Base-by-base conservation (phyloP, 1,284 basidiomycete genomes). In the Volvariella volvacea region DNA sequence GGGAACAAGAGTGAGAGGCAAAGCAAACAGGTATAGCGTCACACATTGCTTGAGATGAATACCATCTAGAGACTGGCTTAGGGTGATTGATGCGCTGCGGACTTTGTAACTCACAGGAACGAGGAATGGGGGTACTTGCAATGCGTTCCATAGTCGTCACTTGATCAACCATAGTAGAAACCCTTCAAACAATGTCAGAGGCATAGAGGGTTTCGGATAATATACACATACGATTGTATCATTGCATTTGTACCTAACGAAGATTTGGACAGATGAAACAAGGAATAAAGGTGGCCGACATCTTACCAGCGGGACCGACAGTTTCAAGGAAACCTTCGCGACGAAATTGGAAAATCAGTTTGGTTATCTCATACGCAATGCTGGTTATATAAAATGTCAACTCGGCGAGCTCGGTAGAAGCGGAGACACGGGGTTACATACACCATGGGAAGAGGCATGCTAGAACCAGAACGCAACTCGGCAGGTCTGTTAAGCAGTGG, bases 41-140 rank as follows among this genome's bases (percentile, higher is more conserved):
- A 92, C 86, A 50, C 86, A 89, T 78, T 95, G 92, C 63, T 95
- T 95, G 55, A 95, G 71, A 63, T 95, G 92, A 50, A 94, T 88
- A 33, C 86, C 77, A 53, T 88, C 82, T 85, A 51, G 28, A 30
- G 31, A 46, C 31, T 12, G 44, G 19, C n/a, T 39, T 41, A 39
- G 9, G 31, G 38, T 7, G 17, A 4, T 3, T 21, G 22, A 21
- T 19, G n/a, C n/a, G 20, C 30, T 2, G 34, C 42, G 25, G 10
- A 7, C 42, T 39, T 14, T 36, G 42, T 50, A 10, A 56, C 78
- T 41, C 56, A 83, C 86, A 89, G 33, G 83, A 83, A 33, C 75
- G 65, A 16, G 87, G 87, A 45, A 90, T 90, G 0, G 86, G 88
- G 12, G 88, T 88, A 56, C 88, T 89, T 3, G 85, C 85, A 39